Percentiles rank a stretch among this genome's conserved stretches.
Conservation (phyloP, 805 yeast species). For the Alloascoidea africana region DNA sequence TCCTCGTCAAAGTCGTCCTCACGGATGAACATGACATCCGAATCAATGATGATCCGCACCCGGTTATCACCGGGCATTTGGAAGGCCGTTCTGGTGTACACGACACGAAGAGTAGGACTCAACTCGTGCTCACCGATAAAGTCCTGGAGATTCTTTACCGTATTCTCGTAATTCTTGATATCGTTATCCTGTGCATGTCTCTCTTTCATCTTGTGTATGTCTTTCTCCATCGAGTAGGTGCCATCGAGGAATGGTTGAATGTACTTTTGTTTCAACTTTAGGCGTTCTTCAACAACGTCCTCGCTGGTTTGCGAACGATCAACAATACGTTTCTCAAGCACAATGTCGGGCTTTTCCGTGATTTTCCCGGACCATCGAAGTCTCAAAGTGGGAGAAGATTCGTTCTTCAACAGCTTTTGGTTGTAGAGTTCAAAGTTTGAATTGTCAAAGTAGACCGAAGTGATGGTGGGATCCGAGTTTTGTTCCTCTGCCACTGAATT, state of each 20-base stretch:
- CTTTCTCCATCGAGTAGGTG: constrained; percentile 31
- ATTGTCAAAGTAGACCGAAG: constrained; percentile 81
- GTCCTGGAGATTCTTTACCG: constrained; percentile 43
- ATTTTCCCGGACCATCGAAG: constrained; percentile 86
- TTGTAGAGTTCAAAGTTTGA: constrained; percentile 73
- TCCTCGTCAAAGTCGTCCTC: constrained; percentile 79
- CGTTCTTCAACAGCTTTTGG: constrained; percentile 58
- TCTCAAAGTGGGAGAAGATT: constrained; percentile 61
- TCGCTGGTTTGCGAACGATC: constrained; percentile 25
- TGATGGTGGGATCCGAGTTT: constrained; percentile 61
- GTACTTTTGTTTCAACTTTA: constrained; percentile 68
- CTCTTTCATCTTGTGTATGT: constrained; percentile 44
- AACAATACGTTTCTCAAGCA: constrained; percentile 65
- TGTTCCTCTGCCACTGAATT: constrained; percentile 30
- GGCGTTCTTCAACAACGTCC: constrained; percentile 46
- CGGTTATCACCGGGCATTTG: constrained; percentile 97
- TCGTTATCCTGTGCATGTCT: constrained; percentile 39
- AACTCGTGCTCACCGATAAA: constrained; percentile 52
- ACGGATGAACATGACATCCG: constrained; percentile 74
- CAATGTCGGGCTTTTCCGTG: constrained; percentile 57
- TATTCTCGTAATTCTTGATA: constrained; percentile 33
- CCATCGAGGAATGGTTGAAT: constrained; percentile 57
- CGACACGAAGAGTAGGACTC: constrained; percentile 78
- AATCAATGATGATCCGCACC: constrained; percentile 79
- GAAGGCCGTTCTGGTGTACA: constrained; percentile 86